Conservation (phyloP, 495 filamentous ascomycete species). For the Cercophora sp. region DNA sequence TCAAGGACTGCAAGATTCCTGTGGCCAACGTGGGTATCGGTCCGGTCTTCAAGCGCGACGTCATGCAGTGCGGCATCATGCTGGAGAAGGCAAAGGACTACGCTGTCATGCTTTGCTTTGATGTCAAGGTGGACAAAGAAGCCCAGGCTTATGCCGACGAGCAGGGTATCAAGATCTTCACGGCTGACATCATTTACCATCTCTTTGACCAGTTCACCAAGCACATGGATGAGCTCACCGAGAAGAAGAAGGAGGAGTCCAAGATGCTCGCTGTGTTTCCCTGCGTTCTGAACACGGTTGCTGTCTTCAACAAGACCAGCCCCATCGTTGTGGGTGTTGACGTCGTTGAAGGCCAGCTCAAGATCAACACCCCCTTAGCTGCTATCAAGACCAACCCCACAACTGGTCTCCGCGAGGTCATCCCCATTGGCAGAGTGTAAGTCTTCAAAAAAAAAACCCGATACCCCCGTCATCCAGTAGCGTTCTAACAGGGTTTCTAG, state of each 20-base stretch:
- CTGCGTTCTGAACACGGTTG: constrained; percentile 81
- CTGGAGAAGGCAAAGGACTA: constrained; percentile 93
- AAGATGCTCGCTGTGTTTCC: constrained; percentile 97
- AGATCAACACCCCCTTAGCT: constrained; percentile 80
- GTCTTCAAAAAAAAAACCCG: too few species aligned
- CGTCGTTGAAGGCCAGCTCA: constrained; percentile 82
- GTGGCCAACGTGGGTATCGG: constrained; percentile 97
- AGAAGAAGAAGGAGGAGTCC: constrained; percentile 91
- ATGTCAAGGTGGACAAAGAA: constrained; percentile 98
- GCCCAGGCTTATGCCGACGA: constrained; percentile 88
- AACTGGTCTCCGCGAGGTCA: constrained; percentile 75
- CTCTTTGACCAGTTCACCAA: constrained; percentile 94
- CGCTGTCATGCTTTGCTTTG: constrained; percentile 99
- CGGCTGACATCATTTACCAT: constrained; percentile 98
- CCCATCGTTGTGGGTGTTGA: constrained; percentile 97
- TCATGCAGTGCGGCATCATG: constrained; percentile 96
- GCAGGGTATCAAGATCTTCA: constrained; percentile 96
- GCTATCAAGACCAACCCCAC: constrained; percentile 75
- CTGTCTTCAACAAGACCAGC: constrained; percentile 97
- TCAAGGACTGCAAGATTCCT: constrained; percentile 90
- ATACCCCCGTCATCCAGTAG: too few species aligned
- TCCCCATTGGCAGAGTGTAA: constrained; percentile 91
- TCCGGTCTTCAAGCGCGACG: constrained; percentile 96
- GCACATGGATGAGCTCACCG: constrained; percentile 80
- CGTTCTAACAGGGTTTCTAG: constrained; percentile 37